phyloP scores from a whole-genome alignment of 2,329 filamentous ascomycete species.

The Verticillium nonalfalfae region DNA sequence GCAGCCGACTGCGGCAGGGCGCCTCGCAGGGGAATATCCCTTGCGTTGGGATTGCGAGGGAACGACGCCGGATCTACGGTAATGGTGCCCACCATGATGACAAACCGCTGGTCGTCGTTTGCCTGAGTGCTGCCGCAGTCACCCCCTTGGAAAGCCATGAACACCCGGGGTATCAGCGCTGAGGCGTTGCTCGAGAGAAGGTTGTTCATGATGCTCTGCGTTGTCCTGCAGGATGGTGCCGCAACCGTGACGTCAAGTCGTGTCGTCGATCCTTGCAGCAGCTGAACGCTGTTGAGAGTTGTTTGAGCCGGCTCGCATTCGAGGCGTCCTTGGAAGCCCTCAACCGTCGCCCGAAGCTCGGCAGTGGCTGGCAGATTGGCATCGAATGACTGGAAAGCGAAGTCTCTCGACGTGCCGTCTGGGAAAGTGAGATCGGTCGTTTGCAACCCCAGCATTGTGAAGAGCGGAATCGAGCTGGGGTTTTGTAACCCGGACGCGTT shows the following conservation, averaged over 20 bases:
- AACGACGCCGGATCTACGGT: constrained; percentile 10
- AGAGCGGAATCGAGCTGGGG: constrained; percentile 2
- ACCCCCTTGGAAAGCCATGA: constrained; percentile 15
- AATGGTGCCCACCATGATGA: constrained; percentile 14
- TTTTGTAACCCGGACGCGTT: constrained; percentile 13
- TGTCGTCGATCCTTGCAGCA: constrained; percentile 9
- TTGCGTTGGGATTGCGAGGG: background rate
- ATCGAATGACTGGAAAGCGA: constrained; percentile 27
- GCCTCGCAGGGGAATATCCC: constrained; percentile 11
- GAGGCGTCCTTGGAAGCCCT: constrained; percentile 24
- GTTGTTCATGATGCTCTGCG: constrained; percentile 13
- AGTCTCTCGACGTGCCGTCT: constrained; percentile 22
- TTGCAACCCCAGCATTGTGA: constrained; percentile 25
- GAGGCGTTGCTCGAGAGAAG: constrained; percentile 3
- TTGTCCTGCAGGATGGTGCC: constrained; percentile 9
- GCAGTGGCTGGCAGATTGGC: constrained; percentile 14
- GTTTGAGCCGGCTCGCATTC: constrained; percentile 22
- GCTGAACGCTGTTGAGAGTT: constrained; percentile 16
- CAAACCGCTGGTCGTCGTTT: constrained; percentile 15
- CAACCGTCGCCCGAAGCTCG: constrained; percentile 22
- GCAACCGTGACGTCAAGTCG: constrained; percentile 23
- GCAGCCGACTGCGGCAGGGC: constrained; percentile 16
- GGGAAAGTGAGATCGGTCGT: constrained; percentile 18
- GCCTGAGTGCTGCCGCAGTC: constrained; percentile 12
- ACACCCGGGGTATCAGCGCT: constrained; percentile 9